phyloP scores from a whole-genome alignment of 1,139 yeast genomes.

The Taphrina sp. region DNA sequence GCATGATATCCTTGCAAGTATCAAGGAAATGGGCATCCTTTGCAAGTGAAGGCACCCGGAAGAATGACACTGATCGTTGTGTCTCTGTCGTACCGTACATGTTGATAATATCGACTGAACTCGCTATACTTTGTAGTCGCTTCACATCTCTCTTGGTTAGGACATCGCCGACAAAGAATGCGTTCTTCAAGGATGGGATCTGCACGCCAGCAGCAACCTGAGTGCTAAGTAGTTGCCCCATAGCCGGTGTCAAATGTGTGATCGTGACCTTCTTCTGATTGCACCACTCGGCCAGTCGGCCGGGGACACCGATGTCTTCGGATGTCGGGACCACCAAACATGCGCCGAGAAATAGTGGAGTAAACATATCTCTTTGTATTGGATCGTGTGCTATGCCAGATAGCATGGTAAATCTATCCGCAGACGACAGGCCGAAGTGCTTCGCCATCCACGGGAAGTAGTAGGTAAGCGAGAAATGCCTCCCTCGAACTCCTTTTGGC shows the following conservation, averaged over 20 bases:
- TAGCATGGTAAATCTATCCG: slow-evolving; percentile 92
- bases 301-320: slow-evolving; percentile 98
- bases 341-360: slow-evolving; percentile 95
- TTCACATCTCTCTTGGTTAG: slow-evolving; percentile 94
- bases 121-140: slow-evolving; percentile 85
- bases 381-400: slow-evolving; percentile 99
- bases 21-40: slow-evolving; percentile 71
- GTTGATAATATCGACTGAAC: slow-evolving; percentile 84
- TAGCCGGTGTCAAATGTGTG: slow-evolving; percentile 97
- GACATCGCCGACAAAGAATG: slow-evolving; percentile 97
- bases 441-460: slow-evolving; percentile 98
- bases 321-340: slow-evolving; percentile 87
- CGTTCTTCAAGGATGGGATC: slow-evolving; percentile 84
- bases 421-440: slow-evolving; percentile 69
- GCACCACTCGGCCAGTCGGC: slow-evolving; percentile 97
- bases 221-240: slow-evolving; percentile 96
- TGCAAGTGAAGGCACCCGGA: slow-evolving; percentile 73
- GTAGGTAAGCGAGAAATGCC: slow-evolving; percentile 94
- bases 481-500: slow-evolving; percentile 97
- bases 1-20: slow-evolving; percentile 90
- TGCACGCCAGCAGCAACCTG: slow-evolving; percentile 75
- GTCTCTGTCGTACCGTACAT: slow-evolving; percentile 99
- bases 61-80: slow-evolving; percentile 94
- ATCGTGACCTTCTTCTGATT: slow-evolving; percentile 85
- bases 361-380: slow-evolving; percentile 97